phyloP scores from a whole-genome alignment of 441 rosid species.

The Populus trichocarpa region DNA sequence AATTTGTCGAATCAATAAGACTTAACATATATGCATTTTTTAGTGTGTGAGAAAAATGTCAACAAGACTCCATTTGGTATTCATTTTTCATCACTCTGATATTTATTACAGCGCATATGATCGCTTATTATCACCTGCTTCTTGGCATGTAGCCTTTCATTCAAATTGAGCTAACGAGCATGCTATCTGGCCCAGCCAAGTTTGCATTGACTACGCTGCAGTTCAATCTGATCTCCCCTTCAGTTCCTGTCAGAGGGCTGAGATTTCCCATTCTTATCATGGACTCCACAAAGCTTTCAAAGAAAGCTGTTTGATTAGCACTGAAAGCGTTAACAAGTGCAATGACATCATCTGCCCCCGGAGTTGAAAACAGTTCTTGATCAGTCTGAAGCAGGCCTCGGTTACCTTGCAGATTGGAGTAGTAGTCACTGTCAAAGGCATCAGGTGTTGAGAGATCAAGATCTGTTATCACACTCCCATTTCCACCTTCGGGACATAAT shows the following conservation, averaged over 20 bases:
- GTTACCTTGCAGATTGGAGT: slow-evolving; percentile 34
- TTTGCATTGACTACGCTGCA: slow-evolving; percentile 40
- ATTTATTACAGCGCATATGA: no score
- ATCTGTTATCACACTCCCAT: slow-evolving; percentile 29
- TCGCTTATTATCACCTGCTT: no score
- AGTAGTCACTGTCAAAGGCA: slow-evolving; percentile 50
- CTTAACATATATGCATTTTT: no score
- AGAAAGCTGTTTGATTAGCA: slow-evolving; percentile 36
- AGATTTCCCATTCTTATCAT: slow-evolving; percentile 63
- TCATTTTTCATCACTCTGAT: no score
- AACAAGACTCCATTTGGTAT: no score
- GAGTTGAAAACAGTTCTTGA: slow-evolving; percentile 38
- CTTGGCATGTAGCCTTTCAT: no score
- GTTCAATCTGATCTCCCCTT: slow-evolving; percentile 48
- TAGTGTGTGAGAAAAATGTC: no score
- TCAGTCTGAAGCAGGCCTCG: slow-evolving; percentile 49
- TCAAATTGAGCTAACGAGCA: slow-evolving; percentile 8
- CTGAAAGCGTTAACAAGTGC: slow-evolving; percentile 35
- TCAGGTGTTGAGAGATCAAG: slow-evolving; percentile 52
- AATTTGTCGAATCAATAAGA: no score
- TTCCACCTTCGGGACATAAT: slow-evolving; percentile 46
- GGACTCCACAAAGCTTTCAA: slow-evolving; percentile 38
- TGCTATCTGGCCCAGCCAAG: not conserved
- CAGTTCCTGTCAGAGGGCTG: slow-evolving; percentile 34
- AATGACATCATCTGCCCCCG: slow-evolving; percentile 33